Base-by-base conservation (phyloP, 768 basidiomycete species). In the Tephrocybe sp. region DNA sequence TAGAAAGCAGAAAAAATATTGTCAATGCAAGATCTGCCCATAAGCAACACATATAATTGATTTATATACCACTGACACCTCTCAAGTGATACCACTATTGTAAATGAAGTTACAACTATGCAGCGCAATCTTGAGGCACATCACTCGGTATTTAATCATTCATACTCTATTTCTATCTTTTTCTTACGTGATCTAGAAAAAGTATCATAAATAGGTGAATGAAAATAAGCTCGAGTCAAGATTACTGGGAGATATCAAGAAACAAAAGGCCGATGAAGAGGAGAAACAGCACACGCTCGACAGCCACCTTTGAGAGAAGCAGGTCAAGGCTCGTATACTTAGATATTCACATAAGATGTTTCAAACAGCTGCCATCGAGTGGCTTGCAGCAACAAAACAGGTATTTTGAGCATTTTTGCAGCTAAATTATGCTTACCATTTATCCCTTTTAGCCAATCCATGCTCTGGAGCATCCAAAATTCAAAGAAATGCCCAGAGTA, bases 321-420 rank as follows among this genome's bases (percentile, higher is more conserved):
- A 41, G 34, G 53, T 52, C 14, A 47, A 35, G 10, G 60, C 64
- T 26, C 22, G 39, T 13, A 48, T 63, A 6, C 48, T 70, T 14
- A 58, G 55, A 1, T 73, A 73, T 52, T 53, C 64, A 0, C 60
- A 73, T 36, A 38, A 48, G 10, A 22, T 59, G 2, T 73, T 72
- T 49, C 33, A 43, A 6, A 33, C 64, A 19, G 66, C 64, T 1
- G 69, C 68, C 2, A 55, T 68, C 16, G 58, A 73, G 47, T 75
- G 73, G 72, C 55, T 75, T 5, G 57, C 70, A 22, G 58, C 59
- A n/a, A 73, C 70, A 9, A 63, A 74, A 54, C 72, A 74, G 65
- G 72, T 72, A 50, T 45, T 53, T 39, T 26, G 26, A 2, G 20
- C 17, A 22, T 10, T 43, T 51, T 43, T 20, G 31, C 30, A 23